These are phyloP conservation scores for Boletus rufocinnamomeus DNA, from an alignment of 768 basidiomycete species.

Conservation along the genomic window DNA sequence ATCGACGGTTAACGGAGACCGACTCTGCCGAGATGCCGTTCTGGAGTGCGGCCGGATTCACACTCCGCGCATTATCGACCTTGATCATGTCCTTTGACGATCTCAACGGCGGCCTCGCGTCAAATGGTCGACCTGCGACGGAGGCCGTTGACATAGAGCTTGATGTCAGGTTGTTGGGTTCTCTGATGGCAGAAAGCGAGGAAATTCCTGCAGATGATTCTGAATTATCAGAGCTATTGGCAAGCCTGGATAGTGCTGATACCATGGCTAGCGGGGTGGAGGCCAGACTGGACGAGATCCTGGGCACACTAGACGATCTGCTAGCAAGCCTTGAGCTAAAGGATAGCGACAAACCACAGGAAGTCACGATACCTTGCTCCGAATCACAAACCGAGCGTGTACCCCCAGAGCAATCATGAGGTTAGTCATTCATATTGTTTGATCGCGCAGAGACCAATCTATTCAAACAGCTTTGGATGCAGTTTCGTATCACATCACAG, in stretches of 20 bases:
- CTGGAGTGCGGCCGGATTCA: background rate
- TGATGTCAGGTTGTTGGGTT: constrained; percentile 40
- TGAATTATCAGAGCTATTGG: constrained; percentile 46
- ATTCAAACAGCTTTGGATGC: background rate
- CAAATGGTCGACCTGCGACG: constrained; percentile 9
- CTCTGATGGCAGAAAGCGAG: constrained; percentile 31
- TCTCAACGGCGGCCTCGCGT: constrained; percentile 15
- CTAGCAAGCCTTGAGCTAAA: constrained; percentile 45
- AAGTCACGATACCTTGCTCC: background rate
- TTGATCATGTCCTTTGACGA: constrained; percentile 32
- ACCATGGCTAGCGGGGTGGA: constrained; percentile 65
- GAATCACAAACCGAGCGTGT: constrained; percentile 1
- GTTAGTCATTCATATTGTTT: constrained; percentile 14
- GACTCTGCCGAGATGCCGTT: constrained; percentile 30
- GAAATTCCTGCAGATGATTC: constrained; percentile 38
- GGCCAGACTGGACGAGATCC: constrained; percentile 57
- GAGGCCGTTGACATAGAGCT: constrained; percentile 30
- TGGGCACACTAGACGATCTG: constrained; percentile 58
- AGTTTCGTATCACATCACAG: constrained; percentile 7
- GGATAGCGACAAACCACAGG: constrained; percentile 2
- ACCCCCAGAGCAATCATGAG: constrained; percentile 10
- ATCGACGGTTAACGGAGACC: constrained; percentile 31
- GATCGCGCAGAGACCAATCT: background rate
- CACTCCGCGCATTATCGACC: constrained; percentile 25
- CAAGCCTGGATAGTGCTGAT: constrained; percentile 56